These are phyloP conservation scores for Kandelia obovata DNA, from an alignment of 345 rosid species.

Conservation along the genomic window DNA sequence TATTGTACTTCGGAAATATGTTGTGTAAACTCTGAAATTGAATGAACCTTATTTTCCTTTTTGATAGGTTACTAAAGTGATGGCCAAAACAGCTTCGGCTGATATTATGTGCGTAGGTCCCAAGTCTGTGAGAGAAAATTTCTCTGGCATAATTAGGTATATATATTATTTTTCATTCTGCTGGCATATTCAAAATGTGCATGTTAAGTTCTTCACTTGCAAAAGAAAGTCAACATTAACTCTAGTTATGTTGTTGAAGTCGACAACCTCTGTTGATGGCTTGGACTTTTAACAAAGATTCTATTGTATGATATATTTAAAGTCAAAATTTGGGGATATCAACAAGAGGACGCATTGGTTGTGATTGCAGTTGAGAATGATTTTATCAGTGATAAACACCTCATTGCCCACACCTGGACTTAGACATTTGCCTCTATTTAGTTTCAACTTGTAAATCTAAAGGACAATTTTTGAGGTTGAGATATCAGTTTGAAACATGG, in stretches of 20 bases:
- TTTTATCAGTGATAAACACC: background rate
- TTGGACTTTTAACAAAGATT: too few species aligned
- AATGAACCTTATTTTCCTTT: background rate
- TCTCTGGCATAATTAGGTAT: conserved; percentile 77
- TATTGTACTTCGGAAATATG: background rate
- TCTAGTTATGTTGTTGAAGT: too few species aligned
- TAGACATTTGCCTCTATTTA: background rate
- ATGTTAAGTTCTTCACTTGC: background rate
- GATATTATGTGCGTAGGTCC: conserved; percentile 86
- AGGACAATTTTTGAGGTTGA: background rate
- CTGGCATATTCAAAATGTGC: background rate
- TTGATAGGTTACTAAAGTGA: conserved; percentile 74
- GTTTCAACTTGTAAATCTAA: background rate
- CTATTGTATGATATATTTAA: too few species aligned
- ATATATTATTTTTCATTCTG: background rate
- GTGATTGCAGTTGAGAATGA: background rate
- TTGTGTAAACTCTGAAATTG: background rate
- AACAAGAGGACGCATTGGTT: background rate
- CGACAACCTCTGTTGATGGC: too few species aligned
- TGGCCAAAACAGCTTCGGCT: conserved; percentile 67
- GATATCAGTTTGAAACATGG: background rate
- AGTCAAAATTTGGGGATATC: too few species aligned
- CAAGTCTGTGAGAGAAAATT: conserved; percentile 74
- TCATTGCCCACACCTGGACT: background rate
- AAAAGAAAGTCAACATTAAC: background rate